These are phyloP conservation scores for Schizopora paradoxa DNA, from an alignment of 1,284 basidiomycete species.

Conservation along the genomic window DNA sequence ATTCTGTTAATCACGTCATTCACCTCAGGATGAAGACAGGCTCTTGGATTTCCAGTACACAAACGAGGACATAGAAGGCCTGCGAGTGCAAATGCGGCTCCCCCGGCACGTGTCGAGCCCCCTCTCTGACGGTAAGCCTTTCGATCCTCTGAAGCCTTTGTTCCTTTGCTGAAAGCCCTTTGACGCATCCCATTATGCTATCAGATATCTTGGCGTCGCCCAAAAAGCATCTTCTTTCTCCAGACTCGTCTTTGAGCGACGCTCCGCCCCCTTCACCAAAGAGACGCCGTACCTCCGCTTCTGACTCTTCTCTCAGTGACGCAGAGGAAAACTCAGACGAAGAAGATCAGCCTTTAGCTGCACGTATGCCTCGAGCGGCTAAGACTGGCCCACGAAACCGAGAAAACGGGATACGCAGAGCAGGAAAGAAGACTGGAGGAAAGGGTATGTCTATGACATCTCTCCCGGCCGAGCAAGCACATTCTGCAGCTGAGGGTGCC, in stretches of 20 bases:
- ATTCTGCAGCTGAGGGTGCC: conserved; percentile 14
- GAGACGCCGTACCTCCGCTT: conserved; percentile 35
- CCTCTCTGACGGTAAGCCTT: conserved; percentile 21
- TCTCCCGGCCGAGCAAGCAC: conserved; percentile 25
- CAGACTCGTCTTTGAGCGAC: conserved; percentile 54
- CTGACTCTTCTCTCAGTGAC: conserved; percentile 40
- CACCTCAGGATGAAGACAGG: conserved; percentile 60
- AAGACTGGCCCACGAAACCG: conserved; percentile 19
- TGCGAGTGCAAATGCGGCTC: conserved; percentile 68
- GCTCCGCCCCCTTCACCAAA: conserved; percentile 44
- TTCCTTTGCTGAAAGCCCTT: conserved; percentile 2
- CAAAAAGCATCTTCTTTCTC: conserved; percentile 41
- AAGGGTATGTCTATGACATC: conserved; percentile 56
- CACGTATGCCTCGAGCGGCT: conserved; percentile 35
- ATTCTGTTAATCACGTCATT: conserved; percentile 4
- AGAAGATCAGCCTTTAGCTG: conserved; percentile 59
- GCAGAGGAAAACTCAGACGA: conserved; percentile 42
- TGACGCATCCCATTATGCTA: background rate
- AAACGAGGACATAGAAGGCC: conserved; percentile 62
- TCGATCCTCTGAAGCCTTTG: conserved; percentile 30
- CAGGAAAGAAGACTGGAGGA: conserved; percentile 49
- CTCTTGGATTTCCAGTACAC: conserved; percentile 75
- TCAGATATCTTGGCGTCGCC: conserved; percentile 28
- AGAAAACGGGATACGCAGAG: conserved; percentile 10
- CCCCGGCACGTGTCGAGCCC: conserved; percentile 41